Evolutionary conservation across 805 yeast species (phyloP).

Genomic region (Candida suzukii): DNA sequence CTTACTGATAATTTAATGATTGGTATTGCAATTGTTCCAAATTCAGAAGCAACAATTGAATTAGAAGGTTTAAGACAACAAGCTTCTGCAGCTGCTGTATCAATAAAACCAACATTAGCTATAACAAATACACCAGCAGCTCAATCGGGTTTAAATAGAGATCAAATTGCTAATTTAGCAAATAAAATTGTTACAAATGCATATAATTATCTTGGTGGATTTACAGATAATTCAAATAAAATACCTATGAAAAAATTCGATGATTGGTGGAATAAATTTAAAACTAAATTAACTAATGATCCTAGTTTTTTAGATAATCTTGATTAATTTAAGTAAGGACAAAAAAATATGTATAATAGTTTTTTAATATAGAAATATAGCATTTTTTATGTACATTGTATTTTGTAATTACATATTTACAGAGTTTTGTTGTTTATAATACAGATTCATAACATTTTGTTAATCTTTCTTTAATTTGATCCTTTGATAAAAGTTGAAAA

Average conservation of each 20-base stretch:
- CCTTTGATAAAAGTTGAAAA: slow-evolving; percentile 45
- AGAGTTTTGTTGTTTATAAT: too few relatives aligned
- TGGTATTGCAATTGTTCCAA: slow-evolving; percentile 90
- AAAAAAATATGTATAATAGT: slow-evolving; percentile 1
- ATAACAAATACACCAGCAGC: slow-evolving; percentile 4
- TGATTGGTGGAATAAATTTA: slow-evolving; percentile 94
- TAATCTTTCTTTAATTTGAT: slow-evolving; percentile 17
- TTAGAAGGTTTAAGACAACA: slow-evolving; percentile 27
- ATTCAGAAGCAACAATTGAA: slow-evolving; percentile 53
- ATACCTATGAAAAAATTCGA: slow-evolving; percentile 86
- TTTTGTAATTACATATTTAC: not conserved
- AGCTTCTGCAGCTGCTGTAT: too few relatives aligned
- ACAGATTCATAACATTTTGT: not conserved
- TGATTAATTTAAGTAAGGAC: too few relatives aligned
- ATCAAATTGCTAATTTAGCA: slow-evolving; percentile 52
- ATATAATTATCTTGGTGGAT: slow-evolving; percentile 85
- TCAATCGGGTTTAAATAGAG: slow-evolving; percentile 17
- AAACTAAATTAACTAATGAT: slow-evolving; percentile 63
- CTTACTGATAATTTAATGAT: slow-evolving; percentile 33
- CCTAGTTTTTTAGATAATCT: slow-evolving; percentile 68
- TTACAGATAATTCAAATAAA: slow-evolving; percentile 69
- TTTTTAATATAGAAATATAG: not conserved
- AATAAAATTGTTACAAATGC: slow-evolving; percentile 88
- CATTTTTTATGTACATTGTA: not conserved
- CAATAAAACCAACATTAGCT: slow-evolving; percentile 1